phyloP scores from a whole-genome alignment of 208 protist genomes.

The Trypanosoma congolense region DNA sequence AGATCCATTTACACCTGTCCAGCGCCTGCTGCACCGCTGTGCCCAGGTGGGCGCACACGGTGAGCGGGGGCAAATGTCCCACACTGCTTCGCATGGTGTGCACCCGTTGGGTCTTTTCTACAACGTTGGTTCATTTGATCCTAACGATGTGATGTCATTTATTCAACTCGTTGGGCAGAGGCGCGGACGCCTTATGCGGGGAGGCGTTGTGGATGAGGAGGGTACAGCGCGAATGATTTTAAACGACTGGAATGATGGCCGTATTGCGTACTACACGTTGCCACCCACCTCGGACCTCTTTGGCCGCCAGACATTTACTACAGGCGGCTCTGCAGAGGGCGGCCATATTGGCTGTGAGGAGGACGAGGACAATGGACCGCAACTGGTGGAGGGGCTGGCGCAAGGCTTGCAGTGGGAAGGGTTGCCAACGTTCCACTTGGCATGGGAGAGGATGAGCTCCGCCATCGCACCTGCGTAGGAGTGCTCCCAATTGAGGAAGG shows the following conservation, averaged over 20 bases:
- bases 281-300: conserved; percentile 78
- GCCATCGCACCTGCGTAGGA: too few species aligned
- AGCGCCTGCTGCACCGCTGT: conserved; percentile 88
- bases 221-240: conserved; percentile 90
- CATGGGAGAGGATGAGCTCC: conserved; percentile 29
- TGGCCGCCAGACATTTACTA: conserved; percentile 23
- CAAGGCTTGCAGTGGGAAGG: conserved; percentile 68
- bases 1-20: conserved; percentile 90
- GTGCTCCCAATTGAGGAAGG: too few species aligned
- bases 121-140: conserved; percentile 64
- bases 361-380: conserved; percentile 22
- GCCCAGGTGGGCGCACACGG: conserved; percentile 26
- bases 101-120: conserved; percentile 85
- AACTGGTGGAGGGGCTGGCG: conserved; percentile 35
- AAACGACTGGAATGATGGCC: conserved; percentile 94
- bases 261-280: conserved; percentile 94
- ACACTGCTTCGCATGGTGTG: conserved; percentile 19
- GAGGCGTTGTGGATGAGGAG: conserved; percentile 88
- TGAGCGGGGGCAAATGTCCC: background rate
- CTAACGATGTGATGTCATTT: conserved; percentile 78
- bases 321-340: conserved; percentile 9
- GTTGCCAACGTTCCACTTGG: conserved; percentile 85
- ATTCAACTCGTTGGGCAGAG: conserved; percentile 73
- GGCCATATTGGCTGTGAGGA: conserved; percentile 17
- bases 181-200: conserved; percentile 78